phyloP scores from a whole-genome alignment of 1,139 yeast genomes.

The Hemisphaericaspora xylofermentans region DNA sequence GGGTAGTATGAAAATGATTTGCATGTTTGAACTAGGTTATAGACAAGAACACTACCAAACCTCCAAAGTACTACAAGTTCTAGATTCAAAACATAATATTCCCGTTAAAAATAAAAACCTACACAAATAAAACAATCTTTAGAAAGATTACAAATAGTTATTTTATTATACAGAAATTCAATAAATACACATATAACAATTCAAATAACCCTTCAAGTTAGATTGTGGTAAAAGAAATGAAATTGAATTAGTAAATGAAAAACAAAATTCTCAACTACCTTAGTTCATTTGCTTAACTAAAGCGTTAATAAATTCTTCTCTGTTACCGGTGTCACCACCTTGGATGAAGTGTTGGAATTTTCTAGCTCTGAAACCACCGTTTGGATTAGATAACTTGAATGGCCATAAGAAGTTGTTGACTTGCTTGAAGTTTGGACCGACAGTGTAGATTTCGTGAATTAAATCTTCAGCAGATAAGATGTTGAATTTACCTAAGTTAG shows the following conservation, averaged over 20 bases:
- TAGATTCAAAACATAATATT: slow-evolving; percentile 2
- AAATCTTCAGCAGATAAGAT: slow-evolving; percentile 94
- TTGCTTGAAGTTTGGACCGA: slow-evolving; percentile 99
- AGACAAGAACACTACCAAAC: no score
- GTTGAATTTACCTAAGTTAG: slow-evolving; percentile 93
- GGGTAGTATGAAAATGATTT: no score
- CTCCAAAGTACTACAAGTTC: no score
- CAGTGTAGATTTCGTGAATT: slow-evolving; percentile 98
- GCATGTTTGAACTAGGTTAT: no score
- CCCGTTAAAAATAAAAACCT: slow-evolving; percentile 6
- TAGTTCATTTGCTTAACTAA: slow-evolving; percentile 97
- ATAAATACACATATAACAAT: slow-evolving; percentile 5
- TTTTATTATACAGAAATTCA: slow-evolving; percentile 6
- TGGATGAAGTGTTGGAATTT: slow-evolving; percentile 99
- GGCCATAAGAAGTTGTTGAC: slow-evolving; percentile 99
- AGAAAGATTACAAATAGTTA: slow-evolving; percentile 4
- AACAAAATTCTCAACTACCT: slow-evolving; percentile 17
- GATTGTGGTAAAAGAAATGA: slow-evolving; percentile 5
- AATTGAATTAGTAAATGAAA: slow-evolving; percentile 3
- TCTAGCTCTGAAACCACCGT: slow-evolving; percentile 99
- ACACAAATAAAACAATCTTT: slow-evolving; percentile 5
- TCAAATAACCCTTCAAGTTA: slow-evolving; percentile 7
- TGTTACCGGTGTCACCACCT: slow-evolving; percentile 99
- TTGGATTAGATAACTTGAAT: slow-evolving; percentile 98
- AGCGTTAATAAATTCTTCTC: slow-evolving; percentile 97